A percentile compares a stretch with the other conserved stretches of the same genome.
Conservation (phyloP, 2,329 filamentous ascomycete species). For the Diplocarpon rosae region DNA sequence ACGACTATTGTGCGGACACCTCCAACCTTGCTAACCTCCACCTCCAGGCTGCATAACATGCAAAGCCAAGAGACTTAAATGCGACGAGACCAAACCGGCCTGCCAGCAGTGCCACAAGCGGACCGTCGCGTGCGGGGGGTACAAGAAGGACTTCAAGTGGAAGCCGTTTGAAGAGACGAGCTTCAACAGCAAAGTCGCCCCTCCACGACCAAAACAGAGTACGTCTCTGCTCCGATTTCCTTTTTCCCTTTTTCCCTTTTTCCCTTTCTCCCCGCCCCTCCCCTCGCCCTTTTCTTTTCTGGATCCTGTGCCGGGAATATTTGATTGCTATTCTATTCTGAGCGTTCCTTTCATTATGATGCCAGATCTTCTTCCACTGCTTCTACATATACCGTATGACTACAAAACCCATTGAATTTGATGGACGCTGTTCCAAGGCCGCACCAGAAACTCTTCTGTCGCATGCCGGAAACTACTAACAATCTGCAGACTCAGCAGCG, state of each 20-base stretch:
- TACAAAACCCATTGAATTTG: background rate
- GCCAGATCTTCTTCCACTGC: no score
- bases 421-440: no score
- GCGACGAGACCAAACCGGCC: conserved; percentile 59
- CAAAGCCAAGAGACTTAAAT: conserved; percentile 63
- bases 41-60: conserved; percentile 58
- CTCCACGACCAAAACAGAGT: conserved; percentile 21
- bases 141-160: conserved; percentile 71
- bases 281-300: no score
- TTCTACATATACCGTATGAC: no score
- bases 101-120: conserved; percentile 57
- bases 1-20: no score
- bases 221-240: conserved; percentile 2
- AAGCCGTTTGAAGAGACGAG: conserved; percentile 55
- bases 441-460: no score
- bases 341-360: no score
- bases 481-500: conserved; percentile 16
- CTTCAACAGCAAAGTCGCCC: conserved; percentile 33
- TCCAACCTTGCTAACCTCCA: conserved; percentile 9
- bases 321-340: no score
- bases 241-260: no score
- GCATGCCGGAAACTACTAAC: conserved; percentile 8
- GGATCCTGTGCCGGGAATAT: no score
- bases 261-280: no score
- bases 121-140: conserved; percentile 56